Percentiles rank a stretch among this genome's conserved stretches.
Conservation (phyloP, 1,284 basidiomycete species). For the Fomitopsis betulina region DNA sequence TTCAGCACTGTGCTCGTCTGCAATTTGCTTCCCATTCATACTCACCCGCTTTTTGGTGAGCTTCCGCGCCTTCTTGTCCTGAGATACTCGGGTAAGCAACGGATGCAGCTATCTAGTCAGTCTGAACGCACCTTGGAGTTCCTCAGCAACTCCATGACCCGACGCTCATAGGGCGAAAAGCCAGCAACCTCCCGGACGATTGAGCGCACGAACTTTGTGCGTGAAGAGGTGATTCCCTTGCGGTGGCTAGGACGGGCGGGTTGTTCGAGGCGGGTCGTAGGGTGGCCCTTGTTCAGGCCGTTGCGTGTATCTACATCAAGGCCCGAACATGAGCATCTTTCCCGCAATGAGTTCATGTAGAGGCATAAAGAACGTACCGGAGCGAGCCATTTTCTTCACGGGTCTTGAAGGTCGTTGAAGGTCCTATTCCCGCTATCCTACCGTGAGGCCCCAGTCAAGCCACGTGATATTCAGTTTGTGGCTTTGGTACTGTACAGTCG, state of each 20-base stretch:
- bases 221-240: conserved; percentile 85
- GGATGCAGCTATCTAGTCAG: not conserved
- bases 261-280: conserved; percentile 86
- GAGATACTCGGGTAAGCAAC: not conserved
- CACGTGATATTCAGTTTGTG: conserved; percentile 27
- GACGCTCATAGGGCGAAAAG: conserved; percentile 97
- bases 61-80: conserved; percentile 99
- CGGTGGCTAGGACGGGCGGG: conserved; percentile 81
- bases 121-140: conserved; percentile 89
- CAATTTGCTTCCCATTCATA: conserved; percentile 13
- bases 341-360: conserved; percentile 2
- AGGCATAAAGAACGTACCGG: conserved; percentile 41
- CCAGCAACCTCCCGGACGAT: conserved; percentile 95
- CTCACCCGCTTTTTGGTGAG: conserved; percentile 96
- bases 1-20: not conserved
- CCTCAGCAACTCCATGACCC: conserved; percentile 97
- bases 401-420: conserved; percentile 47
- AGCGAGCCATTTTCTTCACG: conserved; percentile 65
- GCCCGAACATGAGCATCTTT: conserved; percentile 2
- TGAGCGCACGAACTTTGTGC: conserved; percentile 88
- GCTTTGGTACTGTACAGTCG: conserved; percentile 43
- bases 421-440: conserved; percentile 14
- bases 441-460: not conserved
- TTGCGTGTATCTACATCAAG: conserved; percentile 71
- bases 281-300: conserved; percentile 92